Base-by-base conservation (phyloP, 2,329 filamentous ascomycete species). In the Teratosphaeria destructans region DNA sequence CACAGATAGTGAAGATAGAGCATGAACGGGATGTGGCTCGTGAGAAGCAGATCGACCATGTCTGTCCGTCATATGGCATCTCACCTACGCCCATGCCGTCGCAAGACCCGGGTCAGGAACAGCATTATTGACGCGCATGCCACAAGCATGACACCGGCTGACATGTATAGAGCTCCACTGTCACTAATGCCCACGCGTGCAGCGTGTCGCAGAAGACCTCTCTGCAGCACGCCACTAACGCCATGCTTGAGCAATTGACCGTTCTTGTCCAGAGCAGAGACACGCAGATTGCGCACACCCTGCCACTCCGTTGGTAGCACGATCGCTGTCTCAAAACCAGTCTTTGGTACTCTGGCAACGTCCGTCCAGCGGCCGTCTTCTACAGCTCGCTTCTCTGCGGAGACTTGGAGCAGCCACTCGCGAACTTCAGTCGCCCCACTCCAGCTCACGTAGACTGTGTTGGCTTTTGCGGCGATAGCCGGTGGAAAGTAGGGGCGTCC, bases 361-460 rank as follows among this genome's bases (percentile, higher is more conserved):
- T 66, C 61, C 3, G 23, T 56, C 67, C 67, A 69, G 5, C 8
- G 16, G 12, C 43, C 60, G n/a, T 53, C 52, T 8, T 59, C 59
- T n/a, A n/a, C 55, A 10, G 7, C 34, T 55, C 49, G 39, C n/a
- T 14, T 55, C n/a, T 8, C 57, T n/a, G 39, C 29, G 37, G 59
- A 60, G 14, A 55, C 57, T 43, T 70, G 66, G 1, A 69, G 52
- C 11, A 63, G 49, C 65, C 64, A 69, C 8, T 58, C 54, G 10
- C 12, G 47, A 5, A 69, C 64, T 52, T 67, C 65, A 0, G 67
- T 70, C 5, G 68, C 68, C 19, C 68, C 68, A 43, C 68, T 70
- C 67, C 68, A 70, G 60, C 62, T 67, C 29, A 67, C 62, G 55
- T 60, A 63, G 27, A 65, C 39, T 16, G 57, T 47, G 26, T 55